Conservation (phyloP, 345 rosid genomes). For the Dimocarpus longan region DNA sequence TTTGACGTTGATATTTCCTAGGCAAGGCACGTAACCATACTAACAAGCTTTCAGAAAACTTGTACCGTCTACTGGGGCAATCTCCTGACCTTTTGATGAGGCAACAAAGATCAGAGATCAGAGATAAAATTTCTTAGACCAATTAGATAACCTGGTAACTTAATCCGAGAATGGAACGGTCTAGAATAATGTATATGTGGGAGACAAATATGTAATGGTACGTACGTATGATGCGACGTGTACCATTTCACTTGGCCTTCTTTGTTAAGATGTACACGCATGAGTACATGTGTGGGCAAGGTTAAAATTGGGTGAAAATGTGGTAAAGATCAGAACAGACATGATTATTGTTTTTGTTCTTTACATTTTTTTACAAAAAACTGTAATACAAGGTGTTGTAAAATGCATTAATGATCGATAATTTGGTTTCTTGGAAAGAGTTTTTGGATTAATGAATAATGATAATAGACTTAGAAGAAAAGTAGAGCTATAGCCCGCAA, state of each 20-base stretch:
- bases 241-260: conserved; percentile 2
- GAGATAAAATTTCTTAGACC: not conserved
- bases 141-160: conserved; percentile 17
- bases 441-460: conserved; percentile 7
- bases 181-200: conserved; percentile 22
- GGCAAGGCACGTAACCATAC: conserved; percentile 12
- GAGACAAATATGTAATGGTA: conserved; percentile 5
- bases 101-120: not conserved
- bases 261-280: conserved; percentile 10
- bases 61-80: not conserved
- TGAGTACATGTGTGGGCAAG: not conserved
- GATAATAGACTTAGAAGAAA: conserved; percentile 31
- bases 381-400: not conserved
- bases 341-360: not conserved
- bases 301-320: not conserved
- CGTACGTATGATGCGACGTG: conserved; percentile 15
- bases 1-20: conserved; percentile 22
- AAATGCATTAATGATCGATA: not conserved
- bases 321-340: not conserved
- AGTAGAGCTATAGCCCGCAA: conserved; percentile 30
- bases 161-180: conserved; percentile 16
- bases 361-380: not conserved
- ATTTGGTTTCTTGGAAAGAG: conserved; percentile 5
- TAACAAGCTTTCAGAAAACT: not conserved
- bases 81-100: not conserved